Conservation (phyloP, 2,329 filamentous ascomycete species). For the Colletotrichum trifolii region DNA sequence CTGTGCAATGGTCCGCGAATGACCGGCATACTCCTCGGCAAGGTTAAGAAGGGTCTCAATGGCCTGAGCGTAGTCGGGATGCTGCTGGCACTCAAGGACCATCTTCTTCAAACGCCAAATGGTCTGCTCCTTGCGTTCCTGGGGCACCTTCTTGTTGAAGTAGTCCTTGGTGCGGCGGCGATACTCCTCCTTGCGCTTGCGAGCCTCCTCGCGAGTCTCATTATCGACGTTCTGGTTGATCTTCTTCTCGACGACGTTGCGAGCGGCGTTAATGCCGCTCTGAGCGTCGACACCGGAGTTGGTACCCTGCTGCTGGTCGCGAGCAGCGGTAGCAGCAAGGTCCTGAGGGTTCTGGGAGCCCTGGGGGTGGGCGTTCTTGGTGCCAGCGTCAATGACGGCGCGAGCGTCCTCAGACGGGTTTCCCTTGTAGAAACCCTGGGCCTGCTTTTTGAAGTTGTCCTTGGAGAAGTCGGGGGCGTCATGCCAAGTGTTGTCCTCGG, state of each 20-base stretch:
- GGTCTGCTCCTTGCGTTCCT: slow-evolving; percentile 91
- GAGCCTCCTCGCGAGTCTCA: slow-evolving; percentile 66
- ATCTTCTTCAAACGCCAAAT: slow-evolving; percentile 97
- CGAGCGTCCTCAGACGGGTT: slow-evolving; percentile 67
- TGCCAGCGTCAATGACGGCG: slow-evolving; percentile 68
- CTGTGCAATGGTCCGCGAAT: slow-evolving; percentile 73
- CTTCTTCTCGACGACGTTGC: slow-evolving; percentile 62
- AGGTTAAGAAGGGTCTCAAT: slow-evolving; percentile 86
- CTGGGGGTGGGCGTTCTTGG: slow-evolving; percentile 65
- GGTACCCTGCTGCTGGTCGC: slow-evolving; percentile 57
- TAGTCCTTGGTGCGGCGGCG: slow-evolving; percentile 74
- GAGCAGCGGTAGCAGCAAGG: slow-evolving; percentile 57
- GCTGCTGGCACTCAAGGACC: slow-evolving; percentile 94
- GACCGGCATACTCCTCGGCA: slow-evolving; percentile 85
- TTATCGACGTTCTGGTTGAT: slow-evolving; percentile 73
- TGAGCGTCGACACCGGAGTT: slow-evolving; percentile 63
- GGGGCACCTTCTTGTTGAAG: slow-evolving; percentile 84
- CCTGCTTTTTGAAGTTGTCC: slow-evolving; percentile 74
- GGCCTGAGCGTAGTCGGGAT: slow-evolving; percentile 93
- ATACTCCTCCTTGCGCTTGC: slow-evolving; percentile 56
- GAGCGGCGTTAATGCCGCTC: slow-evolving; percentile 57
- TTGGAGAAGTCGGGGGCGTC: slow-evolving; percentile 82
- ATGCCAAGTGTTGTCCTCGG: slow-evolving; percentile 93
- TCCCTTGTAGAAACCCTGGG: slow-evolving; percentile 71
- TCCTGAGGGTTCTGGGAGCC: slow-evolving; percentile 66